Conservation (phyloP, 2,329 filamentous ascomycete genomes). For the Pseudogymnoascus sp. region DNA sequence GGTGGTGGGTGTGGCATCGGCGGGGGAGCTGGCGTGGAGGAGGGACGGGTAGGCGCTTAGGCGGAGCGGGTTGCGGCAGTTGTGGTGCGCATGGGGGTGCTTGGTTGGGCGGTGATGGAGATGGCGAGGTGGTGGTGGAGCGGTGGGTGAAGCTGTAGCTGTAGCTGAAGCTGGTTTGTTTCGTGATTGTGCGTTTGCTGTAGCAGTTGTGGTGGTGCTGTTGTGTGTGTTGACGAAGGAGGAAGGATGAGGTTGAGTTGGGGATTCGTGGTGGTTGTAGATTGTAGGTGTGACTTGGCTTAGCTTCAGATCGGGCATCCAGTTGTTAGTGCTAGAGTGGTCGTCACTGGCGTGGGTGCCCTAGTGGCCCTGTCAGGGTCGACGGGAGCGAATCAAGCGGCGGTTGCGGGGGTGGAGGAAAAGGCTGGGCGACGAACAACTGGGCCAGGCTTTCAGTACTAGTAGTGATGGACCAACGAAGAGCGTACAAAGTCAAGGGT, state of each 20-base stretch:
- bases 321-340: not conserved
- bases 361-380: constrained; percentile 1
- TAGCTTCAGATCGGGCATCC: constrained; percentile 5
- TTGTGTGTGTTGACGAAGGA: not conserved
- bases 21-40: not conserved
- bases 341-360: not conserved
- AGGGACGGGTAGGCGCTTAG: not conserved
- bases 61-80: not conserved
- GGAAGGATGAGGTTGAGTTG: not conserved
- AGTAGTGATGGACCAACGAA: not conserved
- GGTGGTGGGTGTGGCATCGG: not conserved
- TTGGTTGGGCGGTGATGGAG: not conserved
- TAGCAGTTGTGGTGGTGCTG: not conserved
- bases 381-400: constrained; percentile 2
- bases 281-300: not conserved
- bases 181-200: not conserved
- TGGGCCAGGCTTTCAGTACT: not conserved
- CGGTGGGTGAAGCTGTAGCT: not conserved
- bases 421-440: not conserved
- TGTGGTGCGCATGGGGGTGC: not conserved
- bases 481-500: not conserved
- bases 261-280: not conserved
- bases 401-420: not conserved
- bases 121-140: not conserved
- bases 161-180: not conserved